Evolutionary conservation across 208 protist species (phyloP).

Genomic region (Acanthamoeba castellanii): DNA sequence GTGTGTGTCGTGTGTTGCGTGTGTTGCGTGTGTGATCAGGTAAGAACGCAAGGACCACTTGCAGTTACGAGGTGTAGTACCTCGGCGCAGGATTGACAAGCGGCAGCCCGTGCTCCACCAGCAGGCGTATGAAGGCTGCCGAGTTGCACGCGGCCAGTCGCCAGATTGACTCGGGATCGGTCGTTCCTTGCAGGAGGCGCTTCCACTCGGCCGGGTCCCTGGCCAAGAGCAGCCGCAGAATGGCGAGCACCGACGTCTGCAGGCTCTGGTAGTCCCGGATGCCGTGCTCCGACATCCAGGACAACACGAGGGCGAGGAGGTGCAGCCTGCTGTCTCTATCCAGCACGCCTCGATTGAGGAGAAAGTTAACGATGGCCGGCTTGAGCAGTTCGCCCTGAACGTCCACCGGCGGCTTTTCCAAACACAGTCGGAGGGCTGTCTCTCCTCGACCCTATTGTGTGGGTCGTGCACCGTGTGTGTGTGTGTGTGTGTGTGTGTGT

Average conservation of each 20-base stretch:
- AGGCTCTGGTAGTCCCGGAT: not conserved
- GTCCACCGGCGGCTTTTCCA: not conserved
- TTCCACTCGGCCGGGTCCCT: not conserved
- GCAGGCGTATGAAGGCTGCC: not conserved
- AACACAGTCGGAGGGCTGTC: not conserved
- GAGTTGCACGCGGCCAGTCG: not conserved
- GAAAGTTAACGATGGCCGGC: not conserved
- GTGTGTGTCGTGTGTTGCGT: not conserved
- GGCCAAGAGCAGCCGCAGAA: not conserved
- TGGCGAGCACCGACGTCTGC: not conserved
- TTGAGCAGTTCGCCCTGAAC: not conserved
- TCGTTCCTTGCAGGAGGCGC: not conserved
- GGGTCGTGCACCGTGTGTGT: too few relatives aligned
- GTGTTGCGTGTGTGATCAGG: not conserved
- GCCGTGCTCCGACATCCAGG: not conserved
- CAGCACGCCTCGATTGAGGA: not conserved
- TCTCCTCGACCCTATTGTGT: not conserved
- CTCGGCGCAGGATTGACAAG: not conserved
- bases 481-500: too few relatives aligned
- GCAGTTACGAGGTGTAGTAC: not conserved
- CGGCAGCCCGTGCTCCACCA: not conserved
- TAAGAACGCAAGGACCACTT: not conserved
- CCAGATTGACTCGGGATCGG: not conserved
- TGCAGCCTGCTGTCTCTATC: not conserved
- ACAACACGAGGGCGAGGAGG: not conserved